Percentiles rank a stretch among this genome's conserved stretches.
These are phyloP conservation scores for Tetrahymena malaccensis DNA, from an alignment of 73 alveolate species.

Conservation along the genomic window DNA sequence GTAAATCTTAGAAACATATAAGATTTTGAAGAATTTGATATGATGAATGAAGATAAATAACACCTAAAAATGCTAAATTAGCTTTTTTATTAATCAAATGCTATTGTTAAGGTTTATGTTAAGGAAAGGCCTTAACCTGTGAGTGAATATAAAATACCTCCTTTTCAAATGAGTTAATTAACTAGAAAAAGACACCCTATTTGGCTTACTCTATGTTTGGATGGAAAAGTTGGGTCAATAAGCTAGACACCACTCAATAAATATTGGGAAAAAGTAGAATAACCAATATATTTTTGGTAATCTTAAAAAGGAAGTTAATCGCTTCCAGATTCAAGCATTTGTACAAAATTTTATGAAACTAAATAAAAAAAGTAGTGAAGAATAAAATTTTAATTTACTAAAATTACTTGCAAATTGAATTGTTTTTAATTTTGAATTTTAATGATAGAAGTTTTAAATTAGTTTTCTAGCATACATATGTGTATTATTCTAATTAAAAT, in stretches of 20 bases:
- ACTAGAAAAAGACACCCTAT: not conserved
- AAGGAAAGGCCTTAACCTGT: not conserved
- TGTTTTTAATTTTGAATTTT: no score
- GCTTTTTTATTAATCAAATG: not conserved
- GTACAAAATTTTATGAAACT: not conserved
- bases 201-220: not conserved
- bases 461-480: no score
- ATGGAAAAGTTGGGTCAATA: not conserved
- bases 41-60: not conserved
- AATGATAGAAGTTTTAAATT: no score
- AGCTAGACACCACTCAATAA: not conserved
- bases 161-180: not conserved
- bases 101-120: not conserved
- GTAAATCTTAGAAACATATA: not conserved
- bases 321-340: not conserved
- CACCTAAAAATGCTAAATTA: not conserved
- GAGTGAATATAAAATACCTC: not conserved
- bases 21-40: not conserved
- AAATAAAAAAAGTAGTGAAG: not conserved
- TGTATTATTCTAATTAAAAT: no score
- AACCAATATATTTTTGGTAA: not conserved
- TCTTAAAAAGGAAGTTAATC: not conserved
- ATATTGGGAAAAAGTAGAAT: not conserved
- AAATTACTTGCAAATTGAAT: no score
- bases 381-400: no score